Evolutionary conservation across 129 eudicot genomes (phyloP).

Genomic region (Arctium minus): DNA sequence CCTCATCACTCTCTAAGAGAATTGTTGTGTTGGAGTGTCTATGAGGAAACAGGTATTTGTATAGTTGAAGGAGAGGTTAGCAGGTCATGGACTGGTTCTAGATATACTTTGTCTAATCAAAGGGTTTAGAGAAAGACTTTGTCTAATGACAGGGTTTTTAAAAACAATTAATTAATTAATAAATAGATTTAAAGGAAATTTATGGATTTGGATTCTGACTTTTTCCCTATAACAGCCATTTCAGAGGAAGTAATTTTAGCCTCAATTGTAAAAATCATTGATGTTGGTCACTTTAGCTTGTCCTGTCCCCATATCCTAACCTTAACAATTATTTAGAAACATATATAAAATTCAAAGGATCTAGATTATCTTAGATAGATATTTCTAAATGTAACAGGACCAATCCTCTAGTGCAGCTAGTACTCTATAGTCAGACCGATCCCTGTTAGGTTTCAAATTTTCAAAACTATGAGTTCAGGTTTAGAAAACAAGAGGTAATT

Average conservation of each 20-base stretch:
- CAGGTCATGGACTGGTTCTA: conserved; percentile 11
- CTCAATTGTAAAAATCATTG: no score
- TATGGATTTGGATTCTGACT: not conserved
- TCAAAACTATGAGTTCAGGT: no score
- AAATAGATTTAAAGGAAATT: not conserved
- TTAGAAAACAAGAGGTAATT: no score
- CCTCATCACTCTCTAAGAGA: not conserved
- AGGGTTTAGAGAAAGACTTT: conserved; percentile 8
- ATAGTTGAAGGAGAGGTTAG: conserved; percentile 11
- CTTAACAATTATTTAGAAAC: no score
- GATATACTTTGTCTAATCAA: not conserved
- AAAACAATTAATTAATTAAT: not conserved
- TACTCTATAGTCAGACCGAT: no score
- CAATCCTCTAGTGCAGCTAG: no score
- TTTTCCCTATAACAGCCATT: not conserved
- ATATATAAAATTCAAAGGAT: no score
- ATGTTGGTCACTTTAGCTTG: no score
- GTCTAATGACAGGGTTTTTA: not conserved
- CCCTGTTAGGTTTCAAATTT: not conserved
- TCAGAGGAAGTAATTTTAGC: not conserved
- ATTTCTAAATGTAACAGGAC: no score
- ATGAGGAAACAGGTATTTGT: not conserved
- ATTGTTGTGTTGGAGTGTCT: not conserved
- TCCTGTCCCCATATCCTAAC: no score
- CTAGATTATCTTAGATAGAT: not conserved